Base-by-base conservation (phyloP, 2,329 filamentous ascomycete genomes). In the Ophiosphaerella korrae region DNA sequence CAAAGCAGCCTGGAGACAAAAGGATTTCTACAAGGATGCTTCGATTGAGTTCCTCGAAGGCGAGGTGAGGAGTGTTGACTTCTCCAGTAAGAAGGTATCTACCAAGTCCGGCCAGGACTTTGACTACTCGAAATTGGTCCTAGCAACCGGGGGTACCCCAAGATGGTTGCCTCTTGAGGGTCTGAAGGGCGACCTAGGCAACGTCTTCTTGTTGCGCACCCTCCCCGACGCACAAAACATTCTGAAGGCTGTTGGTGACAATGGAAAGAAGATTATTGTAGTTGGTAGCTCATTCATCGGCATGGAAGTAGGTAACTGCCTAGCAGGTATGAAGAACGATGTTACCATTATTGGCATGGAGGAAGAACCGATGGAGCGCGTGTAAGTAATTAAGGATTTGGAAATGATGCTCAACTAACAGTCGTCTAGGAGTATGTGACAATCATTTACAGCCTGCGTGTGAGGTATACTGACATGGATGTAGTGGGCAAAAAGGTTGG, bases 221-320 rank as follows among this genome's bases (percentile, higher is more conserved):
- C 80, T 95, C n/a, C 82, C 87, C 36, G 87, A 97, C 67, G 84
- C 87, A 0, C 85, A 92, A 71, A 82, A 81, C 51, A 97, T 99
- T 59, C 81, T 91, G 23, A 81, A 79, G 1, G 90, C 91, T 6
- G 89, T 96, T 40, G 91, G 91, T 6, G 78, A 83, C 26, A 84
- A 90, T 37, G 88, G 89, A 52, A 97, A 96, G 82, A 97, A 96
- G 74, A 86, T 99, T 60, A 91, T 96, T 40, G 82, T 99, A 12
- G 81, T 99, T 46, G 94, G 94, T 35, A 93, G 89, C 52, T 96
- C 91, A 0, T 99, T 99, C 75, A 99, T 99, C 68, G 94, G 94
- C 35, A 95, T 99, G 89, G 94, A 99, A 75, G 84, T 95, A n/a
- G 93, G 89, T 54, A 94, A 92, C 57, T 88, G 79, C 45, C 77